Conservation (phyloP, 192 early-diverging fungal genomes). For the Coemansia sp. region DNA sequence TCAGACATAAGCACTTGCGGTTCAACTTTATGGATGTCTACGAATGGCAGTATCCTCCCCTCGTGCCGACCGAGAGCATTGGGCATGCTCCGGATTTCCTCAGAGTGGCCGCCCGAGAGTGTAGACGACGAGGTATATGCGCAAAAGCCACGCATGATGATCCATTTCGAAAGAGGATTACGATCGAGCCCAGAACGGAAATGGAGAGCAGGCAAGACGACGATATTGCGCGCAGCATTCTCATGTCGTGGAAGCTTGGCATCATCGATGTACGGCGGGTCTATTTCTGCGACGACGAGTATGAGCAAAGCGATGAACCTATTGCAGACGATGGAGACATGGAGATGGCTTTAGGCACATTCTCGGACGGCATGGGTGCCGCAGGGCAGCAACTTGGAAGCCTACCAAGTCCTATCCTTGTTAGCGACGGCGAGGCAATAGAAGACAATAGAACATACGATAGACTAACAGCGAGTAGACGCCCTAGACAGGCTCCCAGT, state of each 20-base stretch:
- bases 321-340: neutral
- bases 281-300: constrained; percentile 33
- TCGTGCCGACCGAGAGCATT: constrained; percentile 12
- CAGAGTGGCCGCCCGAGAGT: constrained; percentile 42
- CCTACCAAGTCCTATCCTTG: constrained; percentile 21
- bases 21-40: constrained; percentile 52
- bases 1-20: constrained; percentile 12
- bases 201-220: constrained; percentile 18
- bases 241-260: constrained; percentile 43
- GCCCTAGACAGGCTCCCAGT: neutral
- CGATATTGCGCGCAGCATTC: constrained; percentile 34
- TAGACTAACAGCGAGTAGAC: neutral
- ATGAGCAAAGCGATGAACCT: constrained; percentile 19
- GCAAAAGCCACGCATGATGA: constrained; percentile 30
- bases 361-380: neutral
- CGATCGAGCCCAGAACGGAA: constrained; percentile 20
- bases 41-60: constrained; percentile 47
- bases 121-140: constrained; percentile 25
- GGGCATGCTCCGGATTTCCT: constrained; percentile 40
- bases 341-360: neutral
- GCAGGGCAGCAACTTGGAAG: neutral
- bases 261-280: constrained; percentile 51
- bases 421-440: constrained; percentile 51
- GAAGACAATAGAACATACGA: constrained; percentile 39
- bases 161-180: constrained; percentile 30